Conservation (phyloP, 768 basidiomycete genomes). For the Russula griseocarnosa region DNA sequence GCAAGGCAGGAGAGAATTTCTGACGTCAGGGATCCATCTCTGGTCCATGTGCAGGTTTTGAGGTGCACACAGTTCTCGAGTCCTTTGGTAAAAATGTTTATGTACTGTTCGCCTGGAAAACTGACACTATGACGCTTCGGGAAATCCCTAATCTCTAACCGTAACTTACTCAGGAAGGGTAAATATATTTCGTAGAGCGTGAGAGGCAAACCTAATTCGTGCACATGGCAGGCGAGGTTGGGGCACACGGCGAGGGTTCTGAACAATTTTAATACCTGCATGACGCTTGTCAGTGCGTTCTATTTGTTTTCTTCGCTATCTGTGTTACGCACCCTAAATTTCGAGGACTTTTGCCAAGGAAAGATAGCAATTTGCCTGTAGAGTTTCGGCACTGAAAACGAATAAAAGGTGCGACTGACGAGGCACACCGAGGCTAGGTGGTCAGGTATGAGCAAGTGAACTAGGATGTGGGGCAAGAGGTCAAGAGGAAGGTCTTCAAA, state of each 20-base stretch:
- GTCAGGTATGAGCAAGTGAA: slow-evolving; percentile 47
- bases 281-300: neutral
- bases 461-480: slow-evolving; percentile 53
- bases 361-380: slow-evolving; percentile 61
- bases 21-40: slow-evolving; percentile 67
- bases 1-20: slow-evolving; percentile 53
- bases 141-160: slow-evolving; percentile 69
- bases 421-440: slow-evolving; percentile 52
- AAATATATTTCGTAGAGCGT: neutral
- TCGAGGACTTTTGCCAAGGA: slow-evolving; percentile 67
- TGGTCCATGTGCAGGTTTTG: slow-evolving; percentile 69
- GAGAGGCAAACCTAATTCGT: slow-evolving; percentile 49
- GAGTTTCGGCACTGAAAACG: slow-evolving; percentile 47
- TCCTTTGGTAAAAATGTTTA: slow-evolving; percentile 45
- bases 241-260: slow-evolving; percentile 51
- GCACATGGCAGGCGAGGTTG: slow-evolving; percentile 56
- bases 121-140: slow-evolving; percentile 47
- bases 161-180: slow-evolving; percentile 8
- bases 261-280: slow-evolving; percentile 60
- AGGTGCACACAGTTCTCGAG: slow-evolving; percentile 61
- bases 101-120: slow-evolving; percentile 35
- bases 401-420: slow-evolving; percentile 54
- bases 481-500: slow-evolving; percentile 65
- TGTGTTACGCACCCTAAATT: slow-evolving; percentile 45
- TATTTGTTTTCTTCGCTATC: neutral